Base-by-base conservation (phyloP, 1,139 yeast genomes). In the Candida neerlandica region DNA sequence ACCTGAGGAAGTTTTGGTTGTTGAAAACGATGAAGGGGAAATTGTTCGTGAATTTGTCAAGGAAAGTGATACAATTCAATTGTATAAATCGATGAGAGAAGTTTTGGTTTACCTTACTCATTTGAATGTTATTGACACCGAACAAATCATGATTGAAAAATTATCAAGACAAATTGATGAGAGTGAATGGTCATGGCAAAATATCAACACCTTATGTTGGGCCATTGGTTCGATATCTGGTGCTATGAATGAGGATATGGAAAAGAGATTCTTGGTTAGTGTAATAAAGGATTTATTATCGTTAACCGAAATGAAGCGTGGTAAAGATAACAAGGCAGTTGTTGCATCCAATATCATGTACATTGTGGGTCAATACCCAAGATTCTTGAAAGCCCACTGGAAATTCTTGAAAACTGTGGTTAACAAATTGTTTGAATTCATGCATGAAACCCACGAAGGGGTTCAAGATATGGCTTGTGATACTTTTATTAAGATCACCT, bases 381-480 rank as follows among this genome's bases (percentile, higher is more conserved):
- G 99, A 64, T 95, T 95, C 64, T 78, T 94, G 66, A 92, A 91
- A 62, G 98, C 99, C 9, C 99, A 94, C 69, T 94, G 99, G 99
- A 89, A 89, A 69, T 95, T 94, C 63, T 76, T 95, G 65, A 92
- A 92, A 69, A 94, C 99, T 0, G 99, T 94, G 43, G 94, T 94
- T 54, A 87, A 90, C 71, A 94, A 94, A 69, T 79, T 94, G 61
- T 94, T 94, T 70, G 99, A 95, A 70, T 94, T 94, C 63, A 94
- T 94, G 99, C 99, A 94, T 72, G 99, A 94, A 76, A 91, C 97
- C 26, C 99, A 94, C 68, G 99, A 92, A 70, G 99, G 98, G 72
- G 99, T 94, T 55, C 99, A 94, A 74, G 99, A 94, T 70, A 94
- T 94, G 99, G 99, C 99, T 9, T 94, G 99, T 77, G 99, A 94